These are phyloP conservation scores for Trichoderma guizhouense DNA, from an alignment of 2,329 filamentous ascomycete genomes.

Conservation along the genomic window DNA sequence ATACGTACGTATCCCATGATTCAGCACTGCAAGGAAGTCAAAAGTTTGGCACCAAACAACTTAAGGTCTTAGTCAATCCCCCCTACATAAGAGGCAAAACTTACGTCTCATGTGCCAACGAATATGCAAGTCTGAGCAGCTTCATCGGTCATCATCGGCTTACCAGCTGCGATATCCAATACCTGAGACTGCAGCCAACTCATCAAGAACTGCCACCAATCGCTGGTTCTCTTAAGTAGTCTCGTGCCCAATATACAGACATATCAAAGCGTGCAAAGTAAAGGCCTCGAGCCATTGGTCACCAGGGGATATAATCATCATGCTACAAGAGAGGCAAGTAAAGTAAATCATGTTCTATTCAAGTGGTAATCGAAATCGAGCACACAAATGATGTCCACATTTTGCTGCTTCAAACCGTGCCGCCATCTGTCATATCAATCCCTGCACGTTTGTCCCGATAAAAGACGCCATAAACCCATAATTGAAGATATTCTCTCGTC, in stretches of 20 bases:
- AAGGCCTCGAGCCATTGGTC: not conserved
- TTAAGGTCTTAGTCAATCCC: not conserved
- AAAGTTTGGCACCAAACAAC: not conserved
- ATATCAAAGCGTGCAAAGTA: not conserved
- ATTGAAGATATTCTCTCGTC: constrained; percentile 21
- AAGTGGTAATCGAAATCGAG: constrained; percentile 16
- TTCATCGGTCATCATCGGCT: not conserved
- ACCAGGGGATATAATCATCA: not conserved
- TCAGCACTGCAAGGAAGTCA: not conserved
- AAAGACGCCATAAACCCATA: constrained; percentile 30
- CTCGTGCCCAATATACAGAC: not conserved
- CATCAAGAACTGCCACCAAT: not conserved
- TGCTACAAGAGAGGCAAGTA: not conserved
- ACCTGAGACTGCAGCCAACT: not conserved
- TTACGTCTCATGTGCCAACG: not conserved
- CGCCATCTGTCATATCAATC: constrained; percentile 30
- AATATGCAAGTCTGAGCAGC: not conserved
- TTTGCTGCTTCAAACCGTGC: constrained; percentile 24
- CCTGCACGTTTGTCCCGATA: constrained; percentile 25
- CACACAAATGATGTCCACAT: constrained; percentile 24
- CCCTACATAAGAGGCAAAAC: not conserved
- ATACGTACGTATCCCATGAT: not conserved
- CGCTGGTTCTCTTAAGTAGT: no score
- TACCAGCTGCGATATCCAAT: not conserved
- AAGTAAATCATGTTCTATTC: constrained; percentile 28